phyloP scores from a whole-genome alignment of 345 rosid genomes.

The Draba incana region DNA sequence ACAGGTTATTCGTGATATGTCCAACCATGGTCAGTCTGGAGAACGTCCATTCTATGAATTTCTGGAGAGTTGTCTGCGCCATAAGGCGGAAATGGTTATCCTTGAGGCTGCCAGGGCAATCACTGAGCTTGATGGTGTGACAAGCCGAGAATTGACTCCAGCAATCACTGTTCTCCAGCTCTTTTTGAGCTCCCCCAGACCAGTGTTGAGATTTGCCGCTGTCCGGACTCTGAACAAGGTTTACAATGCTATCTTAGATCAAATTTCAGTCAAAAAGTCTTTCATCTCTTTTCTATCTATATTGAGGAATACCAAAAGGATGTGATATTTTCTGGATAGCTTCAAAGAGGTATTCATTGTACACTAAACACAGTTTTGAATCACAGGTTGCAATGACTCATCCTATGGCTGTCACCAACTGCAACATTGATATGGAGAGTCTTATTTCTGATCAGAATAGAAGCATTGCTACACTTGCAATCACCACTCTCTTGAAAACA shows the following conservation, averaged over 20 bases:
- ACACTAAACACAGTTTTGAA: slow-evolving; percentile 24
- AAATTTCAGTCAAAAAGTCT: slow-evolving; percentile 3
- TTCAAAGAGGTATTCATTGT: slow-evolving; percentile 16
- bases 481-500: slow-evolving; percentile 94
- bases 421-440: slow-evolving; percentile 99
- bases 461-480: slow-evolving; percentile 98
- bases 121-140: slow-evolving; percentile 92
- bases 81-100: slow-evolving; percentile 97
- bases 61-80: slow-evolving; percentile 95
- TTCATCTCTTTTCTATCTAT: neutral
- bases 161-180: slow-evolving; percentile 98
- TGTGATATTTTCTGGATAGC: neutral
- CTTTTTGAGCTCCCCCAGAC: slow-evolving; percentile 94
- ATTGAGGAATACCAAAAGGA: neutral
- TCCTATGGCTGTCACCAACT: slow-evolving; percentile 98
- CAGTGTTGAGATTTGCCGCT: slow-evolving; percentile 96
- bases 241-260: slow-evolving; percentile 10
- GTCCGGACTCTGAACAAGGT: slow-evolving; percentile 98
- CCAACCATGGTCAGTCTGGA: slow-evolving; percentile 70
- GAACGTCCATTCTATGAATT: slow-evolving; percentile 97
- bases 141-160: slow-evolving; percentile 92
- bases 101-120: slow-evolving; percentile 99
- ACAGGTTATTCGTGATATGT: slow-evolving; percentile 90
- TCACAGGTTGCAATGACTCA: slow-evolving; percentile 98
- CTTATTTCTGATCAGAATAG: slow-evolving; percentile 96